Conservation (phyloP, 306 rosid genomes). For the Senna tora region DNA sequence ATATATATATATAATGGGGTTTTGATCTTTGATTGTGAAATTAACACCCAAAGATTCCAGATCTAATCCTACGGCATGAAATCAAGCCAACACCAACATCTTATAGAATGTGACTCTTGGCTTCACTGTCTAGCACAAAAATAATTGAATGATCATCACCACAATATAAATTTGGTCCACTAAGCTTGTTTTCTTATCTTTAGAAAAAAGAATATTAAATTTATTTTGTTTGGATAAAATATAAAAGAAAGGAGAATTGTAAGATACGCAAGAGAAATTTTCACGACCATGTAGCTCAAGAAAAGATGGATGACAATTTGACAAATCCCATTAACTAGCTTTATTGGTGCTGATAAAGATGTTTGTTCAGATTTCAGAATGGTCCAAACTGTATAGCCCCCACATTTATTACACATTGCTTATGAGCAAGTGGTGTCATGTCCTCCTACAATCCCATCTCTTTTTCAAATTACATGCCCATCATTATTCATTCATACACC, state of each 20-base stretch:
- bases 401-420: neutral
- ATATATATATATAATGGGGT: neutral
- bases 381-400: neutral
- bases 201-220: neutral
- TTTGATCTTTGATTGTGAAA: neutral
- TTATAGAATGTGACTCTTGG: neutral
- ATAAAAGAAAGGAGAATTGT: constrained; percentile 11
- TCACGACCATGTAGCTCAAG: neutral
- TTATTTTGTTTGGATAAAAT: too few relatives aligned
- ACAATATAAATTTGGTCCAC: constrained; percentile 1
- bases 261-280: constrained; percentile 32
- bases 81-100: neutral
- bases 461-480: too few relatives aligned
- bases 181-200: neutral
- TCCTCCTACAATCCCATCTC: neutral
- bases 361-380: neutral
- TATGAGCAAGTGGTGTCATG: neutral
- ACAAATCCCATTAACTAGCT: neutral
- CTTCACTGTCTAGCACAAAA: neutral
- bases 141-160: constrained; percentile 28
- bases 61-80: neutral
- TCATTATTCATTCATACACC: too few relatives aligned
- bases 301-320: neutral
- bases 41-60: neutral
- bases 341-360: neutral